phyloP scores from a whole-genome alignment of 805 yeast species.

The Kregervanrija fluxuum region DNA sequence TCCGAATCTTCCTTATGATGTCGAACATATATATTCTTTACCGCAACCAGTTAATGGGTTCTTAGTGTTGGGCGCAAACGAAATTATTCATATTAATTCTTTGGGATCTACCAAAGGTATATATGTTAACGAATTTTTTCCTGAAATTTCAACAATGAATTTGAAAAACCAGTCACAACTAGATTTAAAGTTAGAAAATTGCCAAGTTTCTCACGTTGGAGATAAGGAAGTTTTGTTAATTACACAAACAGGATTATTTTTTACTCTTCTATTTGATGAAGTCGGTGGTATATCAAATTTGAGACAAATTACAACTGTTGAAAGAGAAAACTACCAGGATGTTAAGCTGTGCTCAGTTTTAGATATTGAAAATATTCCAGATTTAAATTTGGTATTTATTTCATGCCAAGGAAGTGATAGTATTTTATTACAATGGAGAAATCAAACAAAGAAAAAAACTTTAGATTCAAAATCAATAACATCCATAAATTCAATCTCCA shows the following conservation, averaged over 20 bases:
- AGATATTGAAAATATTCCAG: constrained; percentile 32
- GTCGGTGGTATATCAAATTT: constrained; percentile 31
- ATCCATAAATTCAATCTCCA: constrained; percentile 6
- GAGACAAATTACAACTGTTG: constrained; percentile 17
- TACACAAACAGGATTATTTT: constrained; percentile 37
- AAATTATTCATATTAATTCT: constrained; percentile 70
- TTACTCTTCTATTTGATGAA: constrained; percentile 25
- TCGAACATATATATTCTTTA: constrained; percentile 57
- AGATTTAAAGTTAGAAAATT: constrained; percentile 49
- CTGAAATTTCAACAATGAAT: constrained; percentile 32
- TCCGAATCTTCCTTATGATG: constrained; percentile 65
- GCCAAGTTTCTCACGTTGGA: constrained; percentile 30
- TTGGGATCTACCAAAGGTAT: constrained; percentile 61
- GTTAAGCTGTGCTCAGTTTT: constrained; percentile 30
- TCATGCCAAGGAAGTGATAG: constrained; percentile 58
- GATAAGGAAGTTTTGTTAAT: constrained; percentile 33
- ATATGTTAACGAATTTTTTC: constrained; percentile 51
- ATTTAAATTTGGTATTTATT: constrained; percentile 43
- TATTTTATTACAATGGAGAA: constrained; percentile 36
- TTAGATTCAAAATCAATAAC: constrained; percentile 6
- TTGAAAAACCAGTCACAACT: constrained; percentile 42
- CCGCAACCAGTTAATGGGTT: constrained; percentile 64
- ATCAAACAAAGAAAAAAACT: constrained; percentile 15
- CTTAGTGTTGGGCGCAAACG: constrained; percentile 66
- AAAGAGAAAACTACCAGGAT: constrained; percentile 15